Evolutionary conservation across 192 early-diverging fungal genomes (phyloP).

Genomic region (Rhizoclosmatium globosum): DNA sequence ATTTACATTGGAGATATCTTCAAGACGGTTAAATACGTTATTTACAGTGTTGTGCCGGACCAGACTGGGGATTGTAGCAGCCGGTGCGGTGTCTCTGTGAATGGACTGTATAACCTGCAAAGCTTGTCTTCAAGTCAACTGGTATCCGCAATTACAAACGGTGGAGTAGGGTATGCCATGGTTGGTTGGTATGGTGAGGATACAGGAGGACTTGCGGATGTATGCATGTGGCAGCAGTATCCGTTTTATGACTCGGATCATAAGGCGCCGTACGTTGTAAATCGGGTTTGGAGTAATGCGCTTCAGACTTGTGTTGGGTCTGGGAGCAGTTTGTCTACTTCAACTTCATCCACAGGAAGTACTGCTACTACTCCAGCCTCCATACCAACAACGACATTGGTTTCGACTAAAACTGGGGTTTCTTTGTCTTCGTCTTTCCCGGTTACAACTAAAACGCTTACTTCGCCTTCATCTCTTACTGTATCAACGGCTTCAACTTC

Average conservation of each 20-base stretch:
- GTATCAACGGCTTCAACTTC: too few relatives aligned
- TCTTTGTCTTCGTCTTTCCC: too few relatives aligned
- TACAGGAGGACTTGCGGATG: neutral
- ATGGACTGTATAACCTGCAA: slow-evolving; percentile 26
- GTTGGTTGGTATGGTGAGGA: neutral
- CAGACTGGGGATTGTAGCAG: slow-evolving; percentile 27
- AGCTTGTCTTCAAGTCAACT: slow-evolving; percentile 33
- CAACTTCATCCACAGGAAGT: too few relatives aligned
- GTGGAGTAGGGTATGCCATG: neutral
- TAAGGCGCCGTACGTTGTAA: neutral
- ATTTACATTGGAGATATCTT: neutral
- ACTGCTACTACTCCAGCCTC: too few relatives aligned
- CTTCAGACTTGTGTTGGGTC: too few relatives aligned
- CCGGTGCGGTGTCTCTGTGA: slow-evolving; percentile 28
- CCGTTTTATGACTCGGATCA: neutral
- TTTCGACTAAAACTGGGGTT: too few relatives aligned
- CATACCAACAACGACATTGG: too few relatives aligned
- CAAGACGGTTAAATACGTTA: slow-evolving; percentile 9
- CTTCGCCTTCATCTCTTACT: too few relatives aligned
- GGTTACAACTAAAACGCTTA: too few relatives aligned
- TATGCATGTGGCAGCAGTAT: neutral
- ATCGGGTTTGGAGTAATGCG: too few relatives aligned
- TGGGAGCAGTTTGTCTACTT: too few relatives aligned
- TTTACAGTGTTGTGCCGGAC: slow-evolving; percentile 46
- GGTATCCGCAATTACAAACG: slow-evolving; percentile 36